Percentiles rank a stretch among this genome's conserved stretches.
These are phyloP conservation scores for Knoxia roxburghii DNA, from an alignment of 257 asterid species.

Conservation along the genomic window DNA sequence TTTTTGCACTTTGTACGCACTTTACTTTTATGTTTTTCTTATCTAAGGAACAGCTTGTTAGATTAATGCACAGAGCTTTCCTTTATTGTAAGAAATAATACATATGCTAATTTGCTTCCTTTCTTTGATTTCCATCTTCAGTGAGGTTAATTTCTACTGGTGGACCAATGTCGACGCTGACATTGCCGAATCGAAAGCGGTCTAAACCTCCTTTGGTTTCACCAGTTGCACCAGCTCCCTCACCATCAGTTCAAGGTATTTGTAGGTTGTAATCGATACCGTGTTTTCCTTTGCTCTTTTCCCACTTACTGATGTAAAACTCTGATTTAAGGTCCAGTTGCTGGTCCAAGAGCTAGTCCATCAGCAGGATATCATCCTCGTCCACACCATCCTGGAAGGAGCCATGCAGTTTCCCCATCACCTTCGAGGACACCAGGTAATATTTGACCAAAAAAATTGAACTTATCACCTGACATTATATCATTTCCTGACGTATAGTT, in stretches of 20 bases:
- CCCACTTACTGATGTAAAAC: constrained; percentile 24
- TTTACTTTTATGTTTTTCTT: not conserved
- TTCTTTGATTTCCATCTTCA: constrained; percentile 26
- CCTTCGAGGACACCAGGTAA: constrained; percentile 67
- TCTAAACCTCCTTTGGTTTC: constrained; percentile 28
- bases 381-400: constrained; percentile 38
- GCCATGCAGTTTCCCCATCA: constrained; percentile 60
- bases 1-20: not conserved
- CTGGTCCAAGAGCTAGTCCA: constrained; percentile 42
- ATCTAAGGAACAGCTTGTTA: too few relatives aligned
- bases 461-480: not conserved
- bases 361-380: constrained; percentile 35
- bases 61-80: too few relatives aligned
- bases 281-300: not conserved
- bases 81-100: constrained; percentile 3
- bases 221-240: constrained; percentile 50
- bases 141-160: constrained; percentile 38
- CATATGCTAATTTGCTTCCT: constrained; percentile 6
- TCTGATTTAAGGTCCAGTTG: constrained; percentile 40
- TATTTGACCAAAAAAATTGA: constrained; percentile 11
- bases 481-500: not conserved
- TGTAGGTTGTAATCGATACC: constrained; percentile 10
- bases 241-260: constrained; percentile 58
- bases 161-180: constrained; percentile 36
- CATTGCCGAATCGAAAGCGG: constrained; percentile 31